Conservation (phyloP, 1,284 basidiomycete species). For the Chalciporus sp. region DNA sequence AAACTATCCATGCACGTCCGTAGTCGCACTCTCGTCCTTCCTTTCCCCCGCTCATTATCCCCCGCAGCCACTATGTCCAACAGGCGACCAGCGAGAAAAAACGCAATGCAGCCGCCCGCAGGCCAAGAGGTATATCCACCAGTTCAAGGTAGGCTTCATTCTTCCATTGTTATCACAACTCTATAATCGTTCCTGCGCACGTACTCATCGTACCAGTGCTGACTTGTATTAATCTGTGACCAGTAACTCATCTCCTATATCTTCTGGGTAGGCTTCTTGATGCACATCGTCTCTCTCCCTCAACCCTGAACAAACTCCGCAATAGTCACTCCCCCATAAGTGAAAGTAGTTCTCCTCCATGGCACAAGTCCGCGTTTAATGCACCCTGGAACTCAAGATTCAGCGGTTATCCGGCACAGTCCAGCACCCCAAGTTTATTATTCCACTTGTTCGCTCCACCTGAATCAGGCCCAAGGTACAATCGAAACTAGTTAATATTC, state of each 20-base stretch:
- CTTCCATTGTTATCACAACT: neutral
- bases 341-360: constrained; percentile 28
- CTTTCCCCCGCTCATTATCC: constrained; percentile 26
- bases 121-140: constrained; percentile 59
- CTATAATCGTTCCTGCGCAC: constrained; percentile 20
- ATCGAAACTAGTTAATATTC: constrained; percentile 22
- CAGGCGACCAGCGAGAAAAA: constrained; percentile 83
- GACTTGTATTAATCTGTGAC: constrained; percentile 17
- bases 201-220: constrained; percentile 33
- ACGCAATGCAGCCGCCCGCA: constrained; percentile 56
- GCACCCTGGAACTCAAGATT: constrained; percentile 42
- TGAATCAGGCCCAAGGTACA: constrained; percentile 53
- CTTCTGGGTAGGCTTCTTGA: constrained; percentile 37
- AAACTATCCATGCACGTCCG: constrained; percentile 83
- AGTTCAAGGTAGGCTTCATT: constrained; percentile 44
- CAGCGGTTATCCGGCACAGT: constrained; percentile 53
- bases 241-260: constrained; percentile 36
- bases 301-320: constrained; percentile 29
- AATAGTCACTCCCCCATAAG: constrained; percentile 33
- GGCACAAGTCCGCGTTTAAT: constrained; percentile 32
- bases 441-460: constrained; percentile 74
- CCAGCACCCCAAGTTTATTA: constrained; percentile 63
- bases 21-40: constrained; percentile 25
- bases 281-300: constrained; percentile 18
- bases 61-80: constrained; percentile 69